phyloP scores from a whole-genome alignment of 108 stramenopile genomes.

The Tribonema minus region DNA sequence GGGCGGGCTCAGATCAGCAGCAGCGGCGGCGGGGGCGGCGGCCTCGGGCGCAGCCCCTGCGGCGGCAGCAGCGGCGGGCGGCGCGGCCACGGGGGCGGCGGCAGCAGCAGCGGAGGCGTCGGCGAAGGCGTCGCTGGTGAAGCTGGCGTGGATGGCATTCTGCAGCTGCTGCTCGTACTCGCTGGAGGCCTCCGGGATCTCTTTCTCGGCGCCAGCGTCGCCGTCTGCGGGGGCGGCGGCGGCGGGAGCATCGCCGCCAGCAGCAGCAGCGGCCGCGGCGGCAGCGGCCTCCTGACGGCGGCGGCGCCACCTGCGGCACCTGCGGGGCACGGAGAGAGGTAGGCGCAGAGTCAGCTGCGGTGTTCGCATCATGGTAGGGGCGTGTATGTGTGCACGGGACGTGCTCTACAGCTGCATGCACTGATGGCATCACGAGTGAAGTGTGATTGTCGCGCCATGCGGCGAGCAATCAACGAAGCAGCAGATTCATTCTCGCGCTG shows the following conservation, averaged over 20 bases:
- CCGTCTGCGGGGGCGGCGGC: neutral
- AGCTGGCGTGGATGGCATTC: neutral
- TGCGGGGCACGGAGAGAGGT: too few species aligned
- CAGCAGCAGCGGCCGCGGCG: neutral
- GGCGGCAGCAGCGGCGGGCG: neutral
- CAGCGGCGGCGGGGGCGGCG: neutral
- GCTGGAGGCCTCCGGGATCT: constrained; percentile 10
- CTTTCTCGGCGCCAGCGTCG: neutral
- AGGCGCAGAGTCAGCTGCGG: too few species aligned
- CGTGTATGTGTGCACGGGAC: too few species aligned
- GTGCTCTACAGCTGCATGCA: too few species aligned
- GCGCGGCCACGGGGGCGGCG: neutral
- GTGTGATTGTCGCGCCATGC: too few species aligned
- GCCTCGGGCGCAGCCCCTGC: neutral
- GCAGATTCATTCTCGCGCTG: too few species aligned
- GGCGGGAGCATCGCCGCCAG: neutral
- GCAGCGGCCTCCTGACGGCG: neutral
- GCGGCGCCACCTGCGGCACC: too few species aligned
- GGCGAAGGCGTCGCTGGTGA: neutral
- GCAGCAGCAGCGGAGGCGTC: neutral
- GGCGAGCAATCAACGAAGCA: too few species aligned
- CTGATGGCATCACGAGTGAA: too few species aligned
- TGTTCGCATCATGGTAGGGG: too few species aligned
- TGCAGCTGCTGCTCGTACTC: constrained; percentile 1
- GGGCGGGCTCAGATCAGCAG: too few species aligned